Evolutionary conservation across 345 rosid genomes (phyloP), one percentile per base, ranked within the genome.

Genomic region (Aquilaria sinensis): DNA sequence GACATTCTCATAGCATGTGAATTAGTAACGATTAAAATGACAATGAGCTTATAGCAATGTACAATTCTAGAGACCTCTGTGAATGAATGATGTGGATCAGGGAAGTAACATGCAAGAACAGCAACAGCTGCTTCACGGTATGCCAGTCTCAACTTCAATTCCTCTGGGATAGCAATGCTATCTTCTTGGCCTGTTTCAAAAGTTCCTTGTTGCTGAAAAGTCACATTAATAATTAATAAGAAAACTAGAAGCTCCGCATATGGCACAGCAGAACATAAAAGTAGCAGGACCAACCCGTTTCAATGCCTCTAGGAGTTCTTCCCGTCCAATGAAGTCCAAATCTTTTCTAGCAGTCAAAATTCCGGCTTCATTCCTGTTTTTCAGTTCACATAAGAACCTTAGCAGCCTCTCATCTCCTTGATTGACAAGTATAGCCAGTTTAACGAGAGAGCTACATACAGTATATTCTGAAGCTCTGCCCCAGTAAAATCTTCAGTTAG

Each of bases 131-230:
- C 97, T 78, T 93, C 98, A 67, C 98, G 71, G 62, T 93, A 89
- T 60, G 97, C 98, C 65, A 92, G 72, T 78, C 98, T 82, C 81
- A 89, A 73, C 72, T 81, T 84, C 63, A 93, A 33, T 62, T 93
- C 98, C 70, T 85, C 90, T 10, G 98, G 94, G 65, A 93, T 77
- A 70, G 81, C 90, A 41, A 83, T 72, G 67, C 88, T 83, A 65
- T 93, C 98, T 79, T 93, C 98, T 80, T 85, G 92, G 58, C 98
- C 96, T 31, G 96, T 93, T 72, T 87, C 96, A 79, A 85, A 93
- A 53, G 97, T 93, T 9, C 97, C 98, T 72, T 83, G 81, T 93
- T 93, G 97, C 98, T 93, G 88, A 65, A 74, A 29, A 71, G 67
- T 65, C 41, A 57, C 31, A 66, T 14, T 60, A 66, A 29, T 68